Percentiles rank a stretch among this genome's conserved stretches.
phyloP scores from a whole-genome alignment of 495 filamentous ascomycete species.

The Aspergillus diversus region DNA sequence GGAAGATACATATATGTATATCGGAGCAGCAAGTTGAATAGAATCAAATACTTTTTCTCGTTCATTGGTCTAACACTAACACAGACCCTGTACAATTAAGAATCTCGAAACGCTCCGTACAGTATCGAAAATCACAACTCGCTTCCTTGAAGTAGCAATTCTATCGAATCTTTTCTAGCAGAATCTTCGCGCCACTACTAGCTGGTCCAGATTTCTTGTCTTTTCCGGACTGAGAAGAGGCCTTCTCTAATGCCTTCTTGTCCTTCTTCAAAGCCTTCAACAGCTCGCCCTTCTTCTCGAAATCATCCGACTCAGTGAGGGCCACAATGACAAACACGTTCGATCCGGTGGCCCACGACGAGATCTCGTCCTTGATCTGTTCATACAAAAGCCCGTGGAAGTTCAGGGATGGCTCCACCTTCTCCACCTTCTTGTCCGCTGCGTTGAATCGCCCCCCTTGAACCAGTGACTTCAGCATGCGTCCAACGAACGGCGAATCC shows the following conservation, averaged over 20 bases:
- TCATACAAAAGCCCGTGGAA: constrained; percentile 81
- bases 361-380: constrained; percentile 69
- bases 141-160: constrained; percentile 2
- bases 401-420: constrained; percentile 72
- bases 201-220: constrained; percentile 44
- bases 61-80: constrained; percentile 19
- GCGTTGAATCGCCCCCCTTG: constrained; percentile 83
- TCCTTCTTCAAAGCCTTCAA: constrained; percentile 64
- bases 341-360: constrained; percentile 84
- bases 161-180: constrained; percentile 47
- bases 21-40: neutral
- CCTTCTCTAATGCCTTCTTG: constrained; percentile 56
- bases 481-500: constrained; percentile 68
- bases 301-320: constrained; percentile 78
- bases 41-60: constrained; percentile 27
- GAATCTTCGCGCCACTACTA: constrained; percentile 48
- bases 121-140: constrained; percentile 1
- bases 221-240: constrained; percentile 42
- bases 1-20: neutral
- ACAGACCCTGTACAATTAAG: constrained; percentile 24
- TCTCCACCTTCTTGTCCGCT: constrained; percentile 65
- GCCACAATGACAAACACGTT: constrained; percentile 82
- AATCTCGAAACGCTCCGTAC: constrained; percentile 14
- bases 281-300: constrained; percentile 66
- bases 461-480: constrained; percentile 87